Percentiles rank a stretch among this genome's conserved stretches.
These are phyloP conservation scores for Pyrenophora seminiperda DNA, from an alignment of 2,329 filamentous ascomycete genomes.

Conservation along the genomic window DNA sequence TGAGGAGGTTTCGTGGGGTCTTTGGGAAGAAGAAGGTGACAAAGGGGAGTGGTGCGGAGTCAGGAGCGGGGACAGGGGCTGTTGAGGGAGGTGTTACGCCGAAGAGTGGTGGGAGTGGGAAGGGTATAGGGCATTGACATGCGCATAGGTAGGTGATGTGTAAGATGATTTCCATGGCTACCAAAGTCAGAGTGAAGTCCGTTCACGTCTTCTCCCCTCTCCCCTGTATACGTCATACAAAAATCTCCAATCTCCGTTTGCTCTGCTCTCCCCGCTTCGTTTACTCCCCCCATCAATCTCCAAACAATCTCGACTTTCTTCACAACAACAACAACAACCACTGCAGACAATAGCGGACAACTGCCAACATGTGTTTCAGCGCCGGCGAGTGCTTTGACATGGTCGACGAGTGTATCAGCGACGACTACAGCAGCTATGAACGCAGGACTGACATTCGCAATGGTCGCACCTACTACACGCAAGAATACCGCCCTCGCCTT, in stretches of 20 bases:
- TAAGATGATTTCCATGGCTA: neutral
- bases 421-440: constrained; percentile 22
- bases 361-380: constrained; percentile 38
- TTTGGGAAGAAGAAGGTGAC: constrained; percentile 45
- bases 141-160: too few species aligned
- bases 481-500: constrained; percentile 13
- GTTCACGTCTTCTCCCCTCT: too few species aligned
- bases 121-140: constrained; percentile 1
- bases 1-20: constrained; percentile 43
- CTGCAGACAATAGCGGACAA: too few species aligned
- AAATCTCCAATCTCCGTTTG: constrained; percentile 1
- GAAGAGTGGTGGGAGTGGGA: constrained; percentile 24
- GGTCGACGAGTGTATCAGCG: constrained; percentile 36
- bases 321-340: constrained; percentile 4
- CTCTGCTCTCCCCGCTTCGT: neutral
- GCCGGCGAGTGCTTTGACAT: constrained; percentile 20
- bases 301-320: neutral
- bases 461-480: constrained; percentile 16
- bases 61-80: constrained; percentile 42
- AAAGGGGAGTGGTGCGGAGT: constrained; percentile 26
- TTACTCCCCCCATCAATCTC: neutral
- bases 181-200: too few species aligned
- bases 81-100: constrained; percentile 39
- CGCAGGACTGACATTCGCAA: constrained; percentile 22
- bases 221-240: neutral